Evolutionary conservation across 139 green algal species (phyloP), one percentile per base, ranked within the genome.

Genomic region (Micromonas pusilla): DNA sequence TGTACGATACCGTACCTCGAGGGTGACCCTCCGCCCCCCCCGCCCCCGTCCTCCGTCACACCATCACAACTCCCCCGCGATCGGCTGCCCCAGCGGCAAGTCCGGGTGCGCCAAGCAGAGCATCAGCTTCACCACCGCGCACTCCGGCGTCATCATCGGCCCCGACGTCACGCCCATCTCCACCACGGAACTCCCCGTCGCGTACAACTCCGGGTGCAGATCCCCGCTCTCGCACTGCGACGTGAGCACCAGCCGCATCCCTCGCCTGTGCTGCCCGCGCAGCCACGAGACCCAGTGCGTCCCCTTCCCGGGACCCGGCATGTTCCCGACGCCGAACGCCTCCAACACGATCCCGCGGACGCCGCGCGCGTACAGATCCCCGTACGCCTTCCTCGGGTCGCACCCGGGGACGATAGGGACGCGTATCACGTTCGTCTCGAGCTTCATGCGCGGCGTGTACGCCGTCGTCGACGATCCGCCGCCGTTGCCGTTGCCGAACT

Each of bases 81-180:
- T 80, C 2, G 92, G 87, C 66, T 90, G 80, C 2, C 83, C 86
- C 39, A 97, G 32, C 0, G 89, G 85, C 25, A 97, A 81, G 77
- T 93, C 90, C 0, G 82, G 85, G 72, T 96, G 88, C 38, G 83
- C 71, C 1, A 97, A 80, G 76, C 85, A 92, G 57, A 96, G 84
- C 93, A 97, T 97, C 82, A 96, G 86, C 84, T 97, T 97, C 13
- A 94, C 87, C 3, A 87, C 83, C 0, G 92, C 91, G 72, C 86
- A 92, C 75, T 97, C 91, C 3, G 92, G 87, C 1, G 85, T 91
- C 88, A 92, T 92, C 67, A 85, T 73, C 38, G 81, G 78, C 19
- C 89, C 91, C 0, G 80, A 80, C 70, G 93, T 87, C 20, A 89
- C 86, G 0, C 91, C 91, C 70, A 95, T 77, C 28, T 79, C 77